Conservation (phyloP, 176 grass and related monocot genomes). For the Urochloa ruziziensis region DNA sequence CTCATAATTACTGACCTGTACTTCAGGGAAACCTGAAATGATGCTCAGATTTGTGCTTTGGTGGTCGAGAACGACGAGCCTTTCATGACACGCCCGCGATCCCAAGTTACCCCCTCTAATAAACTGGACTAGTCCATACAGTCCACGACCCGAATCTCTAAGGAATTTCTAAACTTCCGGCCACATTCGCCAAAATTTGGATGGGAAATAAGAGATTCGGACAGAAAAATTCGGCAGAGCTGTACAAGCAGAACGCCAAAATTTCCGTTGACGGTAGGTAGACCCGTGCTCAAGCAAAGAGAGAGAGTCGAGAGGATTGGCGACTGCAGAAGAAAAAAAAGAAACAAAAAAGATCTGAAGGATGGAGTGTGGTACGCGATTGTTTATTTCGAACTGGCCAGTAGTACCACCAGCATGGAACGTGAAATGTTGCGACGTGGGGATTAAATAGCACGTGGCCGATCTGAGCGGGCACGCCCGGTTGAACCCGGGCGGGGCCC, state of each 20-base stretch:
- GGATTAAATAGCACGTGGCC: conserved; percentile 46
- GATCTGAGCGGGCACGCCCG: conserved; percentile 30
- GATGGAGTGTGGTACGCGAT: background rate
- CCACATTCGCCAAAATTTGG: background rate
- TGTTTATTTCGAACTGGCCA: conserved; percentile 15
- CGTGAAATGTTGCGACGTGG: conserved; percentile 33
- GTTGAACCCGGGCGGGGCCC: conserved; percentile 19
- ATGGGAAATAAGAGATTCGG: background rate
- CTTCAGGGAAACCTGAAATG: conserved; percentile 13
- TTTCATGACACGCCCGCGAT: background rate
- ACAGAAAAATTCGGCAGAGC: background rate
- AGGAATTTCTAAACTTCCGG: background rate
- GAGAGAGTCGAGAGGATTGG: background rate
- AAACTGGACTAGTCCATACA: background rate
- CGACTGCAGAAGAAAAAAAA: background rate
- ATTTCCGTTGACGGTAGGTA: background rate
- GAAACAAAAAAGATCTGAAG: background rate
- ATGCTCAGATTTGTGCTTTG: background rate
- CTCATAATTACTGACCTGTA: conserved; percentile 4
- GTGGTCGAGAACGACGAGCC: background rate
- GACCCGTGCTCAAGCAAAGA: background rate
- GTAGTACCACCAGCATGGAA: conserved; percentile 41
- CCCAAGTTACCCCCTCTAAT: background rate
- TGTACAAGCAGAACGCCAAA: background rate
- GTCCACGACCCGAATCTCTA: background rate